A percentile compares a stretch with the other conserved stretches of the same genome.
Evolutionary conservation across 1,139 yeast species (phyloP).

Genomic region (Yamadazyma spencermartinsiae): DNA sequence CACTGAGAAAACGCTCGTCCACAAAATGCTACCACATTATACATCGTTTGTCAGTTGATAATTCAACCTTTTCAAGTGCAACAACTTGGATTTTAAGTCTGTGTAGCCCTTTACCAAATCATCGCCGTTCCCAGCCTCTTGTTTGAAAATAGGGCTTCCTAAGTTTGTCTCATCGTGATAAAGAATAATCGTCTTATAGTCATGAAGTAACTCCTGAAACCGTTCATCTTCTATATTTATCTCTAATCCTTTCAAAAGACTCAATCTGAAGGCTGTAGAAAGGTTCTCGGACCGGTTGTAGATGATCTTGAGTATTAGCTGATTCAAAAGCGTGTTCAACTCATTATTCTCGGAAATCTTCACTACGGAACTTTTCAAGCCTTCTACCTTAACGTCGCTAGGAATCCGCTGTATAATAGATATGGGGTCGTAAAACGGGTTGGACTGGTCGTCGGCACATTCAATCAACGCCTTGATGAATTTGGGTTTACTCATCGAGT

Average conservation of each 20-base stretch:
- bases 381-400: slow-evolving; percentile 58
- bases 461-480: slow-evolving; percentile 76
- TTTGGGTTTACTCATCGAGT: slow-evolving; percentile 69
- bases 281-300: slow-evolving; percentile 54
- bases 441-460: slow-evolving; percentile 57
- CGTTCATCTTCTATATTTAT: slow-evolving; percentile 21
- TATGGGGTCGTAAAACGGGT: slow-evolving; percentile 61
- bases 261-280: slow-evolving; percentile 35
- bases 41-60: no score
- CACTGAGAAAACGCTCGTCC: no score
- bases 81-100: slow-evolving; percentile 5
- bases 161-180: slow-evolving; percentile 10
- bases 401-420: slow-evolving; percentile 69
- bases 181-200: slow-evolving; percentile 27
- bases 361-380: slow-evolving; percentile 59
- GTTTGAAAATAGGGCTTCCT: neutral
- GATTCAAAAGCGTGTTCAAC: slow-evolving; percentile 56
- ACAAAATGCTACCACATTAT: no score
- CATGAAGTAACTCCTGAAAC: slow-evolving; percentile 16
- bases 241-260: slow-evolving; percentile 45
- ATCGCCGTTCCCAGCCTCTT: slow-evolving; percentile 1
- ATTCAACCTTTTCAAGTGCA: slow-evolving; percentile 5
- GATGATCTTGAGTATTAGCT: slow-evolving; percentile 61
- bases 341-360: slow-evolving; percentile 69
- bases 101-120: neutral